Percentiles rank a stretch among this genome's conserved stretches.
Conservation (phyloP, 2,329 filamentous ascomycete species). For the Parasarocladium wereldwijsianum region DNA sequence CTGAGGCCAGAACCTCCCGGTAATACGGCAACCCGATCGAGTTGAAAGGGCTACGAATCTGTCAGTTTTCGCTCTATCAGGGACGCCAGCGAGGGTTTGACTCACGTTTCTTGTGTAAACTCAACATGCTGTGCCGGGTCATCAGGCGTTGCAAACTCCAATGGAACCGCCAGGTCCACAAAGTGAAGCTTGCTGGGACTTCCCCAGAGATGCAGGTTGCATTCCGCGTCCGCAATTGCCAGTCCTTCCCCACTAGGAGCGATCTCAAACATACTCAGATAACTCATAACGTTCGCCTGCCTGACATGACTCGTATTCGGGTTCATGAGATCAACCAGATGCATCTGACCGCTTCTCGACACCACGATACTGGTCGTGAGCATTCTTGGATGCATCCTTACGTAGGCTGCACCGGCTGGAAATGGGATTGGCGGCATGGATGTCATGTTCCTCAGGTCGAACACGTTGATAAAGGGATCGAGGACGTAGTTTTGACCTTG, state of each 20-base stretch:
- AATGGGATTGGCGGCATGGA: constrained; percentile 85
- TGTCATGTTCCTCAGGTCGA: constrained; percentile 80
- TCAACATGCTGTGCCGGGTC: constrained; percentile 45
- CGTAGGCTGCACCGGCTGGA: constrained; percentile 82
- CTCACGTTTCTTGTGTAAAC: constrained; percentile 57
- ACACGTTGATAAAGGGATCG: constrained; percentile 88
- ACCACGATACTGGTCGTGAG: constrained; percentile 89
- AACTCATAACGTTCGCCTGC: constrained; percentile 63
- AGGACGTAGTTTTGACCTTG: constrained; percentile 61
- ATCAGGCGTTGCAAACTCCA: constrained; percentile 60
- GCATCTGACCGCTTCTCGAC: constrained; percentile 83
- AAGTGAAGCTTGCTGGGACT: constrained; percentile 77
- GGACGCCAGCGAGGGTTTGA: constrained; percentile 4
- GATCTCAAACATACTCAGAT: constrained; percentile 69
- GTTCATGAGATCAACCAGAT: constrained; percentile 91
- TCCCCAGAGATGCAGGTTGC: constrained; percentile 74
- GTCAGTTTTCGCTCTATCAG: constrained; percentile 1
- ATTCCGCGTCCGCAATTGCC: constrained; percentile 65
- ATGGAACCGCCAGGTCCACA: constrained; percentile 63
- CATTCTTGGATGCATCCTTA: constrained; percentile 92
- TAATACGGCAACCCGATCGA: constrained; percentile 88
- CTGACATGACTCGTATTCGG: constrained; percentile 75
- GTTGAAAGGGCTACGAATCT: constrained; percentile 51
- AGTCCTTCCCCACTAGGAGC: constrained; percentile 79
- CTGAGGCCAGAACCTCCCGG: constrained; percentile 70